These are phyloP conservation scores for Tetrapisispora namnaoensis DNA, from an alignment of 805 yeast genomes.

Conservation along the genomic window DNA sequence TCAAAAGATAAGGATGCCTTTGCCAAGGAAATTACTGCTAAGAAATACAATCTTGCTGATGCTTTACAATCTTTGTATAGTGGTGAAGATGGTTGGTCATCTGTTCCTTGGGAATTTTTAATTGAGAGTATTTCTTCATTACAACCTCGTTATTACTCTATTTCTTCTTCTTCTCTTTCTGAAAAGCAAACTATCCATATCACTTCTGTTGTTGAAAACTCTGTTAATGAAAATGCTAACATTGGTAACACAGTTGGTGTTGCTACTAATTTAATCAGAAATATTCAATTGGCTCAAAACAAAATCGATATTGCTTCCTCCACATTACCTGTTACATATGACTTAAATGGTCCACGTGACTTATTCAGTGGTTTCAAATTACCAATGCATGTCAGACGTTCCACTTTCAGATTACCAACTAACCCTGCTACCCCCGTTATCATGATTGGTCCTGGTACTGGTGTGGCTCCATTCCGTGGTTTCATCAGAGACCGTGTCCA, in stretches of 20 bases:
- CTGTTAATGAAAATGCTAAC: constrained; percentile 21
- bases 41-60: constrained; percentile 67
- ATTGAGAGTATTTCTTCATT: constrained; percentile 72
- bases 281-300: constrained; percentile 54
- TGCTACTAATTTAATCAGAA: constrained; percentile 75
- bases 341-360: constrained; percentile 80
- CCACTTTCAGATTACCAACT: constrained; percentile 87
- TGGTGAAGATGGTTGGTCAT: constrained; percentile 53
- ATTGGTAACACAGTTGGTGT: constrained; percentile 50
- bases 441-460: constrained; percentile 97
- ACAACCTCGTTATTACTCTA: constrained; percentile 93
- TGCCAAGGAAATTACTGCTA: constrained; percentile 50
- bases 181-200: constrained; percentile 70
- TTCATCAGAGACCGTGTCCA: constrained; percentile 80
- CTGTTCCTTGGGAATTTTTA: constrained; percentile 75
- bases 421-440: constrained; percentile 77
- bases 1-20: constrained; percentile 63
- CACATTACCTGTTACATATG: constrained; percentile 44
- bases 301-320: constrained; percentile 27
- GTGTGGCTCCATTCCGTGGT: constrained; percentile 97
- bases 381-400: constrained; percentile 90
- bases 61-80: constrained; percentile 52
- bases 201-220: constrained; percentile 87
- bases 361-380: constrained; percentile 39
- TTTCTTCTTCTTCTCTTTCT: constrained; percentile 76